Base-by-base conservation (phyloP, 257 asterid species). In the Henckelia pumila region DNA sequence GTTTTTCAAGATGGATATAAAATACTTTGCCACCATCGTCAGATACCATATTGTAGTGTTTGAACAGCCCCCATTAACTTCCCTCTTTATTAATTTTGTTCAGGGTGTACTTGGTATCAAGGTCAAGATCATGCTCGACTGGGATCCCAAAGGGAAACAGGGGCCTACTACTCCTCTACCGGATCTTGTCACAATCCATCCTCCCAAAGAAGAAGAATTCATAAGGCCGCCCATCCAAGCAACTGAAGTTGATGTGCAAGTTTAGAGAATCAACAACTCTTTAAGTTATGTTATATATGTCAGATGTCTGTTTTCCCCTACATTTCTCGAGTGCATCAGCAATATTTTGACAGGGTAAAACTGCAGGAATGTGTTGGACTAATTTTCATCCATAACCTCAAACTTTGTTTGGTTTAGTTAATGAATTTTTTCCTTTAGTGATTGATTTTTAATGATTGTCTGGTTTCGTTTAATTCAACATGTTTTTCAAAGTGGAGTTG, bases 101-200 rank as follows among this genome's bases (percentile, higher is more conserved):
- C 32, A 77, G 73, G 81, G 78, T 7, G 81, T 77, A 3, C 81
- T 73, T 10, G 81, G 81, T 21, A 77, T 77, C 67, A 77, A 77
- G 66, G 78, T 77, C 6, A 77, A 77, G 61, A 77, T 77, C 72
- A 77, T 77, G 81, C 78, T 73, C 17, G 81, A 73, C 72, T 77
- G 81, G 78, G 78, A 77, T 69, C 81, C 81, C 17, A 73, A 72
- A 64, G 78, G 81, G 56, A 77, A 77, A 69, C 49, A 49, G 10
- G 81, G 81, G 0, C 78, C 81, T 4, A 77, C 58, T 61, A 73
- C 81, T 37, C 81, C 78, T 37, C 81, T 77, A 50, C 78, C 78
- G 1, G 81, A 77, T 59, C 69, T 73, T 26, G 81, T 77, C 49
- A 77, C 73, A 4, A 77, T 77, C 61, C 78, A 68, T 59, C 70